Base-by-base conservation (phyloP, 2,329 filamentous ascomycete species). In the Arachnopeziza araneosa region DNA sequence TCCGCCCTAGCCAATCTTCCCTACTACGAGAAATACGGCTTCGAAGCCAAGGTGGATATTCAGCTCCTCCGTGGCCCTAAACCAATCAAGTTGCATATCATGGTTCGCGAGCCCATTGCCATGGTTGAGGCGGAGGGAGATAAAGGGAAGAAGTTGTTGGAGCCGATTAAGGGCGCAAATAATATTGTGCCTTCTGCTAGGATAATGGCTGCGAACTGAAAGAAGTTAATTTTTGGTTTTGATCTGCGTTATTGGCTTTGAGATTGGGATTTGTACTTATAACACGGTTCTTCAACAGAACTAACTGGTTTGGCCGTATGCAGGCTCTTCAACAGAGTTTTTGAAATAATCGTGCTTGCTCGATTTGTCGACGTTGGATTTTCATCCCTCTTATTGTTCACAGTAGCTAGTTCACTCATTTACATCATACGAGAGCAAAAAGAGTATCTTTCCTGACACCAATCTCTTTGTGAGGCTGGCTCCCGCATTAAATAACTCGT, bases 1-100 rank as follows among this genome's bases (percentile, higher is more conserved):
- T 91, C 87, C 71, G 85, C 89, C 60, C 76, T 75, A 60, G 76
- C 76, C 63, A 95, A 93, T 72, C 83, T 85, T 64, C 73, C 75
- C 36, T 91, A 92, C 73, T 96, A 95, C 73, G 77, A 81, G 65
- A 88, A 86, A 73, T 86, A 90, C 73, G 90, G 89, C 30, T 96
- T 93, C 73, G 81, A 85, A 71, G 73, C 82, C 66, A 80, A 80
- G 70, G 81, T 81, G 68, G 81, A 85, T 67, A 82, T 93, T 66
- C 79, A 81, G 70, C 77, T 93, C 68, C 77, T 80, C 69, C 77
- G 86, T 55, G 83, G 79, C 10, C 72, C 75, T 26, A 77, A 80
- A 61, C 83, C 87, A 26, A 81, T 93, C 55, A 79, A 79, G 60
- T 77, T 93, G 73, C 88, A 89, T 70, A 88, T 92, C 75, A 96